Evolutionary conservation across 2,329 filamentous ascomycete species (phyloP), one percentile per base, ranked within the genome.

Genomic region (Teratosphaeria gauchensis): DNA sequence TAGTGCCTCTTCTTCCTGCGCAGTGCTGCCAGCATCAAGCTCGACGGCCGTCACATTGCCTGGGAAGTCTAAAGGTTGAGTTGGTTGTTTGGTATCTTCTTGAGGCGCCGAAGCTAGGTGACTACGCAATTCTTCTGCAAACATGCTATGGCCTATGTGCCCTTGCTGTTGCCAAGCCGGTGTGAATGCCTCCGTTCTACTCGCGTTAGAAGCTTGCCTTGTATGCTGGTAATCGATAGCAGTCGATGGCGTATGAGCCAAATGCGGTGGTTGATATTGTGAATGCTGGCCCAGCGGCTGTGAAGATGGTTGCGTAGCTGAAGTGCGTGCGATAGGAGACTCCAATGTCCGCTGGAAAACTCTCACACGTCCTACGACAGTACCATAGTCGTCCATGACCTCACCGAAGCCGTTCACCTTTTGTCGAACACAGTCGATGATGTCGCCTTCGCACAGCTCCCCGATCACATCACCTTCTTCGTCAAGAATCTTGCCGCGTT

Each of bases 401-500:
- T 78, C 76, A 51, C 77, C 77, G 63, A 74, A 72, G 14, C 73
- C 75, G 64, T 78, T 77, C 61, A 75, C 68, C 55, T 68, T 76
- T 68, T 78, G 77, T 56, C 77, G 75, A 30, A 77, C 76, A 57
- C 73, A 76, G 52, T 75, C 68, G 48, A 73, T 69, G 57, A 72
- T 62, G 35, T 79, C 77, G 24, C 77, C 77, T 31, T 78, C 75
- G 56, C 71, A 70, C 28, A 79, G 73, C 68, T 78, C 73, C 35
- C 77, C 77, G 61, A 79, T 78, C 55, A 74, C 70, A 56, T 78
- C 76, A 24, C 77, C 77, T 42, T 79, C 77, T 56, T 75, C 73
- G 58, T 79, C 73, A 42, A 79, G 71, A 31, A 79, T 73, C 64
- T 75, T 75, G 65, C 77, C 77, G 66, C 79, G 80, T 72, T 80